These are phyloP conservation scores for Rhododendron henanense DNA, from an alignment of 148 eudicot species.

Conservation along the genomic window DNA sequence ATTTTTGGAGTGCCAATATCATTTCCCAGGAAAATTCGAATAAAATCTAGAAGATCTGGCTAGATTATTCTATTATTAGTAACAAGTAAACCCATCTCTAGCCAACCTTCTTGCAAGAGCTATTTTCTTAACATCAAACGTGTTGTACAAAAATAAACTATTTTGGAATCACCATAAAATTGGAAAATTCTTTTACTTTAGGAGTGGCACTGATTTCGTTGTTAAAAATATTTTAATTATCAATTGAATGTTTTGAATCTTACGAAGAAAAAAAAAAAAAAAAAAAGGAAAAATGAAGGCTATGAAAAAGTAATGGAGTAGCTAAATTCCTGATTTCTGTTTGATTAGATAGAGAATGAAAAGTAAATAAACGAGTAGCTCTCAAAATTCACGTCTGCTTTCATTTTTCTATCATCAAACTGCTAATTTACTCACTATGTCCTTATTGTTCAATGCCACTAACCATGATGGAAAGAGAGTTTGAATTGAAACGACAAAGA, in stretches of 20 bases:
- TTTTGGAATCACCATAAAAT: too few relatives aligned
- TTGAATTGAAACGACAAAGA: not conserved
- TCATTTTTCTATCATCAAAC: not conserved
- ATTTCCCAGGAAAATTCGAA: too few relatives aligned
- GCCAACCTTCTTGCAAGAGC: not conserved
- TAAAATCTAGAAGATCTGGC: too few relatives aligned
- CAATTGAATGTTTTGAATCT: not conserved
- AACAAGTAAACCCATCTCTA: too few relatives aligned
- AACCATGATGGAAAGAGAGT: not conserved
- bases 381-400: not conserved
- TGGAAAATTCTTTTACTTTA: not conserved
- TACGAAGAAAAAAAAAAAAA: not conserved
- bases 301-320: not conserved
- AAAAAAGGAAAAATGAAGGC: not conserved
- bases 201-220: not conserved
- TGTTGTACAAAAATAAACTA: not conserved
- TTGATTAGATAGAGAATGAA: not conserved
- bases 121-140: not conserved
- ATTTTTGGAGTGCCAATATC: too few relatives aligned
- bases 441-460: not conserved
- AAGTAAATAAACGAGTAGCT: not conserved
- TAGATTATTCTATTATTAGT: too few relatives aligned
- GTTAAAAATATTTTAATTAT: not conserved
- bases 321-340: not conserved
- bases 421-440: too few relatives aligned